These are phyloP conservation scores for Backusella circina DNA, from an alignment of 192 early-diverging fungal species.

Conservation along the genomic window DNA sequence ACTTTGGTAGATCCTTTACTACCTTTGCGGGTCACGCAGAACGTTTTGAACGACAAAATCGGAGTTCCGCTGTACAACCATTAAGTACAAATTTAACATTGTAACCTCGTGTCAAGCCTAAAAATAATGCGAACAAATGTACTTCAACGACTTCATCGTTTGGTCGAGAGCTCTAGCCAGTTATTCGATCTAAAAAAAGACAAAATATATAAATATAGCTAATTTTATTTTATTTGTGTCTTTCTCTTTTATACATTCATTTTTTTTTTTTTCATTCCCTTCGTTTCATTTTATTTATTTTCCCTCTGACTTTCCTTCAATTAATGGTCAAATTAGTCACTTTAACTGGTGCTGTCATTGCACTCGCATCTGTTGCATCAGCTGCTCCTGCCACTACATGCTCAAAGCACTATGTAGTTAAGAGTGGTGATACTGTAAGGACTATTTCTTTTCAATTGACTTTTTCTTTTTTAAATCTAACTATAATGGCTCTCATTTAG, in stretches of 20 bases:
- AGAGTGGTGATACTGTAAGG: constrained; percentile 16
- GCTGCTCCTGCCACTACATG: not conserved
- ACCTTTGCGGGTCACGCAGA: not conserved
- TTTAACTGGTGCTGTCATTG: not conserved
- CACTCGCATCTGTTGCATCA: not conserved
- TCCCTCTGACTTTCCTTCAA: not conserved
- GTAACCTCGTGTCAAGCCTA: not conserved
- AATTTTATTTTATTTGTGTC: not conserved
- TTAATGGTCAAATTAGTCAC: not conserved
- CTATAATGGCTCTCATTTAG: not conserved
- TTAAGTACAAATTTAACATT: not conserved
- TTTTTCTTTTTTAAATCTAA: not conserved
- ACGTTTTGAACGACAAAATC: not conserved
- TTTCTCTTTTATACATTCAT: not conserved
- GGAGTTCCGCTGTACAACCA: not conserved
- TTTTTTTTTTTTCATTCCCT: not conserved
- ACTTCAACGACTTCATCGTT: not conserved
- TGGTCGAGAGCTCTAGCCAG: not conserved
- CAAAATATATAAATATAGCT: not conserved
- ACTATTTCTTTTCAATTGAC: not conserved
- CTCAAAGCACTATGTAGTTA: constrained; percentile 6
- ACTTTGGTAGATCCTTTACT: not conserved
- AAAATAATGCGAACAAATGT: not conserved
- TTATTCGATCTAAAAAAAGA: not conserved
- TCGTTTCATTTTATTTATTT: not conserved